Evolutionary conservation across 345 rosid species (phyloP), one percentile per base, ranked within the genome.

Genomic region (Pistacia vera): DNA sequence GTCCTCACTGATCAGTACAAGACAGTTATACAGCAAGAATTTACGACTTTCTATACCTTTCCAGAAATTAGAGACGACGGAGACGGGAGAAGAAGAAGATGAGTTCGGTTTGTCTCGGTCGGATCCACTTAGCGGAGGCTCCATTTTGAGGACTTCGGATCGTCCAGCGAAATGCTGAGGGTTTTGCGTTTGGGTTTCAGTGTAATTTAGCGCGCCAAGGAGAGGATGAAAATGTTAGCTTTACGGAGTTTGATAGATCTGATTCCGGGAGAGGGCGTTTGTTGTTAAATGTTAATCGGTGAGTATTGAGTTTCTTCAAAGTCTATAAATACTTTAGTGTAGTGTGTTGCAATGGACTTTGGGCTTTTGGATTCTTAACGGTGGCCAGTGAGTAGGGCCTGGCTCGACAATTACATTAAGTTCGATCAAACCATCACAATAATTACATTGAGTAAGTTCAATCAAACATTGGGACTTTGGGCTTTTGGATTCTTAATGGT

Each of bases 31-130:
- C 30, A 11, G 48, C 18, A 3, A 71, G 57, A 5, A 63, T 28
- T 18, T 54, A 14, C 5, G 57, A 5, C 18, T 54, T 54, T 3
- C 11, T 18, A 54, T 79, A 93, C 99, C 99, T 96, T 85, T 90
- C 99, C 99, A 96, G 88, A 92, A 96, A 85, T 83, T 88, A 77
- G 95, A 83, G 82, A 93, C 90, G 72, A 87, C 85, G 44, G 94
- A 81, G 82, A 88, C 74, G 48, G 98, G 97, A 82, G 98, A 93
- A 63, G 96, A 64, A 64, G 46, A 41, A 41, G 91, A 79, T 65
- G 88, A 82, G 82, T 73, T 78, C 60, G 95, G 74, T 73, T 87
- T 92, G 67, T 93, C 92, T 68, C 94, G 73, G 70, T 91, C 96
- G 79, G 90, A 89, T 81, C 97, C 97, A 81, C 86, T 95, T 77